phyloP scores from a whole-genome alignment of 2,329 filamentous ascomycete species.

The Aspergillus aculeatinus region DNA sequence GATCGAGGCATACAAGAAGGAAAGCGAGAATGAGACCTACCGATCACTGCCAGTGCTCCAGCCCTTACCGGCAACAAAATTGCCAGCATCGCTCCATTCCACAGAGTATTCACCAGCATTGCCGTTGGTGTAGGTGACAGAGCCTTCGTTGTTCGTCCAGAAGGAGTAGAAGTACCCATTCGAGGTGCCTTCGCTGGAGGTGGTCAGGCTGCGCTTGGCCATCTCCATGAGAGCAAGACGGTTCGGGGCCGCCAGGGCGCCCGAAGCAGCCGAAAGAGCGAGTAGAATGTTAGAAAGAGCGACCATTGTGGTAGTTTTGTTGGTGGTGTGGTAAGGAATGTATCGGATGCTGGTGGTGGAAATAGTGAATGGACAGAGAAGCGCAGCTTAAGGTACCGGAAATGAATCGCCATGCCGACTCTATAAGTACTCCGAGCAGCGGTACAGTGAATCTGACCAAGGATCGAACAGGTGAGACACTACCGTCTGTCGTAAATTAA shows the following conservation, averaged over 20 bases:
- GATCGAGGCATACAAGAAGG: not conserved
- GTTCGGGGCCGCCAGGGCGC: slow-evolving; percentile 7
- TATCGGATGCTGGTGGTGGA: not conserved
- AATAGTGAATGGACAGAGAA: not conserved
- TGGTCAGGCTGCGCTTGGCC: slow-evolving; percentile 14
- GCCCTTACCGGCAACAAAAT: slow-evolving; percentile 60
- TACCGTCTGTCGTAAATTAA: not conserved
- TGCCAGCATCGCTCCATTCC: slow-evolving; percentile 49
- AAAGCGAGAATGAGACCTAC: slow-evolving; percentile 34
- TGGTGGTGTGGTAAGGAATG: not conserved
- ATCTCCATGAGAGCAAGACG: not conserved
- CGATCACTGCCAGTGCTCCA: slow-evolving; percentile 55
- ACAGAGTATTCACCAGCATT: slow-evolving; percentile 47
- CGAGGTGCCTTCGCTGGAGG: slow-evolving; percentile 27
- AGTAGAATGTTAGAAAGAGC: slow-evolving; percentile 14
- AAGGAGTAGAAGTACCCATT: slow-evolving; percentile 53
- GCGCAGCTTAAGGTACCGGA: not conserved
- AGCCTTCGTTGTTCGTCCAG: slow-evolving; percentile 49
- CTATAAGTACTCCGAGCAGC: not conserved
- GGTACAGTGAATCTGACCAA: not conserved
- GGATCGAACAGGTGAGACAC: not conserved
- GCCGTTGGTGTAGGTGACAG: slow-evolving; percentile 50
- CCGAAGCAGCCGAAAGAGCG: slow-evolving; percentile 10
- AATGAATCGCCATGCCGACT: not conserved
- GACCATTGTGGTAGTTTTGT: slow-evolving; percentile 8